A percentile compares a stretch with the other conserved stretches of the same genome.
These are phyloP conservation scores for Dothistroma septosporum DNA, from an alignment of 2,329 filamentous ascomycete genomes.

Conservation along the genomic window DNA sequence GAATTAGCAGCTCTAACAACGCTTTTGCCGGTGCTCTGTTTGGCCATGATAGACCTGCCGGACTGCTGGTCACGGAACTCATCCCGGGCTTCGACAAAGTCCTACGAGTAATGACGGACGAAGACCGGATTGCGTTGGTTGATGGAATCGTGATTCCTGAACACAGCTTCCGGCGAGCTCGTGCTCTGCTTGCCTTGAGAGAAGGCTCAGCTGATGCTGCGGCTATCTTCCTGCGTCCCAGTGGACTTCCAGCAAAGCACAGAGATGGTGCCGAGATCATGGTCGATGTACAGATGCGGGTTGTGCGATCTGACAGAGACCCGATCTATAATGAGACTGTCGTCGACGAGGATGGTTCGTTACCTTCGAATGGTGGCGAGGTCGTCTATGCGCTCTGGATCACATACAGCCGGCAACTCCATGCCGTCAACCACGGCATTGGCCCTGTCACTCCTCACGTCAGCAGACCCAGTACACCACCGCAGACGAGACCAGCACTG, in stretches of 20 bases:
- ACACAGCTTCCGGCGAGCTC: conserved; percentile 87
- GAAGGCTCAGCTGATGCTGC: conserved; percentile 75
- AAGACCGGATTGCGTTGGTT: conserved; percentile 75
- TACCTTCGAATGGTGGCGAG: conserved; percentile 59
- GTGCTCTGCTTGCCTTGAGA: conserved; percentile 75
- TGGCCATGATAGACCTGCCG: conserved; percentile 78
- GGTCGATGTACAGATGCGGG: conserved; percentile 93
- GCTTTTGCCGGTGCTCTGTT: conserved; percentile 92
- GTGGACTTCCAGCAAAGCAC: conserved; percentile 79
- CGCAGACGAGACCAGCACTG: conserved; percentile 54
- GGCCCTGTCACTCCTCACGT: conserved; percentile 61
- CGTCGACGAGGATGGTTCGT: conserved; percentile 59
- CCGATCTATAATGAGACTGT: conserved; percentile 58
- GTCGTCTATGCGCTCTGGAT: conserved; percentile 95
- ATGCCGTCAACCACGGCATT: conserved; percentile 63
- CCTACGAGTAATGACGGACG: conserved; percentile 73
- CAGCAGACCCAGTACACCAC: conserved; percentile 66
- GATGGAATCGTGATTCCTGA: conserved; percentile 98
- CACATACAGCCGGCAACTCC: conserved; percentile 89
- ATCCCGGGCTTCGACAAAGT: conserved; percentile 86
- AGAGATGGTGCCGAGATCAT: conserved; percentile 88
- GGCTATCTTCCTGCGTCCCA: conserved; percentile 74
- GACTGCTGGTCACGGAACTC: conserved; percentile 71
- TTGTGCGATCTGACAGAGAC: conserved; percentile 80
- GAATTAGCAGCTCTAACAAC: conserved; percentile 87